These are phyloP conservation scores for Purpureocillium lavendulum DNA, from an alignment of 2,329 filamentous ascomycete species.

Conservation along the genomic window DNA sequence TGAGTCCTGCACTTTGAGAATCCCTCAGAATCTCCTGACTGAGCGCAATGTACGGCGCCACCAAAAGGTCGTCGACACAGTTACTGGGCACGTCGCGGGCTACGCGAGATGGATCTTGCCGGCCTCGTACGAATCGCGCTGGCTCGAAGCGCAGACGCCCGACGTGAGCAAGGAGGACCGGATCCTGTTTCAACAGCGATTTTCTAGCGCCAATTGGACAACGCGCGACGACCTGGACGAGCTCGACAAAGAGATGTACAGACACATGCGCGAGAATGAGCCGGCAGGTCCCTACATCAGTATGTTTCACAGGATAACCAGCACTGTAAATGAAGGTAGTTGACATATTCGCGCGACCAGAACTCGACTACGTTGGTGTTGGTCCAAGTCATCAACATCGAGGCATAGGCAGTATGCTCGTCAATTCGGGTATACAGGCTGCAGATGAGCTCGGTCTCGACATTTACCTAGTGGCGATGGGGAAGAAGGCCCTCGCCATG, in stretches of 20 bases:
- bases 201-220: conserved; percentile 1
- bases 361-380: conserved; percentile 14
- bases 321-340: too few species aligned
- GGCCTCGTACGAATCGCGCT: background rate
- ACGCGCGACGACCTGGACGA: conserved; percentile 1
- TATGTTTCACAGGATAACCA: conserved; percentile 3
- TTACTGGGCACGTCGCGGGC: conserved; percentile 13
- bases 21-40: conserved; percentile 10
- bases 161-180: conserved; percentile 4
- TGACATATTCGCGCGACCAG: conserved; percentile 1
- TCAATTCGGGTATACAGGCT: conserved; percentile 11
- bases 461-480: conserved; percentile 11
- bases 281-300: conserved; percentile 6
- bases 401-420: conserved; percentile 13
- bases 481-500: conserved; percentile 6
- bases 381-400: conserved; percentile 11
- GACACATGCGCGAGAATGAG: background rate
- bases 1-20: conserved; percentile 6
- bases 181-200: background rate
- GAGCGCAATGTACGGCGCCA: conserved; percentile 10
- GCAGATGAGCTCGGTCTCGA: conserved; percentile 10
- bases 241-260: background rate
- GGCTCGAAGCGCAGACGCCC: conserved; percentile 7
- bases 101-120: conserved; percentile 8
- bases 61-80: conserved; percentile 9